A percentile compares a stretch with the other conserved stretches of the same genome.
These are phyloP conservation scores for Tagetes erecta DNA, from an alignment of 129 eudicot species.

Conservation along the genomic window DNA sequence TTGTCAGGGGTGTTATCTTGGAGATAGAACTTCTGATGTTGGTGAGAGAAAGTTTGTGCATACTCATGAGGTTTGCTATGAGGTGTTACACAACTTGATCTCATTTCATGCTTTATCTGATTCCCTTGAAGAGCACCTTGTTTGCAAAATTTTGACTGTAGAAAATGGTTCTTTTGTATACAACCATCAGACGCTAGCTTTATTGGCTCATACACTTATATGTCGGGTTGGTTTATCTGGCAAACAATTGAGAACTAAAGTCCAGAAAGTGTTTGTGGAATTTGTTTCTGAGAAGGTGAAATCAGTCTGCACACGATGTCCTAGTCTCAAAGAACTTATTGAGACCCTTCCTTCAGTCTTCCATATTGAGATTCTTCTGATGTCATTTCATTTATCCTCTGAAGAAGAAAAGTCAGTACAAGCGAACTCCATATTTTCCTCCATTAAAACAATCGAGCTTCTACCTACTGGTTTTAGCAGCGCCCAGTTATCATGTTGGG, in stretches of 20 bases:
- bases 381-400: constrained; percentile 86
- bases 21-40: constrained; percentile 54
- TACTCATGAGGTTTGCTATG: constrained; percentile 71
- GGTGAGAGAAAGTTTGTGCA: constrained; percentile 55
- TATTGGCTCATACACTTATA: constrained; percentile 68
- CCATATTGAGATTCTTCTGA: constrained; percentile 83
- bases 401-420: constrained; percentile 62
- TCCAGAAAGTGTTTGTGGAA: constrained; percentile 58
- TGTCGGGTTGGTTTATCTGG: constrained; percentile 63
- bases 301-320: constrained; percentile 39
- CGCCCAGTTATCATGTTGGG: constrained; percentile 85
- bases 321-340: constrained; percentile 54
- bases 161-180: constrained; percentile 71
- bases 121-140: constrained; percentile 70
- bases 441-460: constrained; percentile 49
- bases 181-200: constrained; percentile 77
- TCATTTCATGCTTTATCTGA: constrained; percentile 50
- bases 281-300: constrained; percentile 57
- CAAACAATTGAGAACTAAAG: constrained; percentile 57
- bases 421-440: constrained; percentile 56
- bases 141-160: constrained; percentile 53
- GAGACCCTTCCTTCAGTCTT: constrained; percentile 76
- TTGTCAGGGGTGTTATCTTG: constrained; percentile 57
- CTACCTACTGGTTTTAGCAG: constrained; percentile 48
- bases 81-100: constrained; percentile 67